Evolutionary conservation across 1,284 basidiomycete species (phyloP).

Genomic region (Fomitopsis palustris): DNA sequence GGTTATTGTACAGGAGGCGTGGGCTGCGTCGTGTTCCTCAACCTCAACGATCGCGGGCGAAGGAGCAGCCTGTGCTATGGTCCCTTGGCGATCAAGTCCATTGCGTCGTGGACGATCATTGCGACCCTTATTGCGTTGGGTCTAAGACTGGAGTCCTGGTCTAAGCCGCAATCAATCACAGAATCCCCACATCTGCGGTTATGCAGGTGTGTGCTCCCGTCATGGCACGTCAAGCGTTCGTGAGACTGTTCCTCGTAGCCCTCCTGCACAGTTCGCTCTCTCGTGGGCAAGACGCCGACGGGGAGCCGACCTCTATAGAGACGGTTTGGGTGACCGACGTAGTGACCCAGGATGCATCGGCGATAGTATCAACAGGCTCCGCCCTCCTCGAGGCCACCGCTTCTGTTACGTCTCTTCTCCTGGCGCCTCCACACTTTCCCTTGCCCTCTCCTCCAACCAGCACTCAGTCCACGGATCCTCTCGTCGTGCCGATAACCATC

Average conservation of each 20-base stretch:
- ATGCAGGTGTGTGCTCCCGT: neutral
- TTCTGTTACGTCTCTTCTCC: slow-evolving; percentile 3
- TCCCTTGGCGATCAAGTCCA: neutral
- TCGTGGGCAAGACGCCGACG: slow-evolving; percentile 4
- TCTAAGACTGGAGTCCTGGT: neutral
- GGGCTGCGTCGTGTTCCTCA: neutral
- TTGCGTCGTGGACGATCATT: neutral
- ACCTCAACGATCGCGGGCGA: neutral
- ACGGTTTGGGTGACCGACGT: slow-evolving; percentile 15
- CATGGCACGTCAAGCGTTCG: neutral
- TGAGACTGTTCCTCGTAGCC: neutral
- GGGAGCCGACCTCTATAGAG: slow-evolving; percentile 7
- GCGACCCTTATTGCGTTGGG: neutral
- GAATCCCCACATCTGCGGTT: neutral
- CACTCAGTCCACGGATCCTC: slow-evolving; percentile 3
- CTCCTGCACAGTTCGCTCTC: neutral
- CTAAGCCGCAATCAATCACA: neutral
- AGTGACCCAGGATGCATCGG: slow-evolving; percentile 10
- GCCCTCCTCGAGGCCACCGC: slow-evolving; percentile 5
- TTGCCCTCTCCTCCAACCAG: neutral
- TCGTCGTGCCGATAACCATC: slow-evolving; percentile 3
- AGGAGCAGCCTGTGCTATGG: neutral
- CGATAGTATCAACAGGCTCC: slow-evolving; percentile 9
- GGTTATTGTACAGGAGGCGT: neutral
- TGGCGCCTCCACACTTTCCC: slow-evolving; percentile 7